A percentile compares a stretch with the other conserved stretches of the same genome.
phyloP scores from a whole-genome alignment of 495 filamentous ascomycete species.

The Hypoxylon subgilvum region DNA sequence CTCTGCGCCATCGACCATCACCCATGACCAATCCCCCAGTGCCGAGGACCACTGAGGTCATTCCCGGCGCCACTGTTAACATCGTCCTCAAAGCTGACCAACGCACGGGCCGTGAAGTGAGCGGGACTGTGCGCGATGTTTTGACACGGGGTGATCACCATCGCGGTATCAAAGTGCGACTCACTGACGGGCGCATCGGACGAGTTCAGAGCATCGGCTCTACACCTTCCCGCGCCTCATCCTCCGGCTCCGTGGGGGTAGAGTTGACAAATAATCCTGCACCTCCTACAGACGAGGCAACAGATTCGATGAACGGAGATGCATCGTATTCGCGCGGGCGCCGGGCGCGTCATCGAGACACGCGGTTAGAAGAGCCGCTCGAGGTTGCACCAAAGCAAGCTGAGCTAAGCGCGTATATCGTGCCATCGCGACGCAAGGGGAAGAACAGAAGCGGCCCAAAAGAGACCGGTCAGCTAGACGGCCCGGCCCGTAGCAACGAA shows the following conservation, averaged over 20 bases:
- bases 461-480: slow-evolving; percentile 14
- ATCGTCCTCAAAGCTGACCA: slow-evolving; percentile 77
- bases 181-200: slow-evolving; percentile 70
- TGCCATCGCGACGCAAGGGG: slow-evolving; percentile 47
- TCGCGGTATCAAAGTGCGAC: slow-evolving; percentile 76
- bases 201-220: slow-evolving; percentile 65
- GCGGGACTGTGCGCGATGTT: slow-evolving; percentile 64
- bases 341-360: slow-evolving; percentile 26
- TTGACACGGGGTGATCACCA: slow-evolving; percentile 74
- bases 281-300: slow-evolving; percentile 17
- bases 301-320: not conserved
- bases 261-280: not conserved
- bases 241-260: slow-evolving; percentile 22
- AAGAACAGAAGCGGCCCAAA: slow-evolving; percentile 32
- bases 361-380: slow-evolving; percentile 34
- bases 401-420: slow-evolving; percentile 55
- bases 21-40: slow-evolving; percentile 42
- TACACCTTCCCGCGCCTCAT: slow-evolving; percentile 33
- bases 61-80: slow-evolving; percentile 65
- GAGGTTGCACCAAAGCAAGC: slow-evolving; percentile 32
- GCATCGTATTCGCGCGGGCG: slow-evolving; percentile 19
- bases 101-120: slow-evolving; percentile 68
- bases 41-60: slow-evolving; percentile 57
- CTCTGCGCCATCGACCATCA: not conserved
- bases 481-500: slow-evolving; percentile 6